Evolutionary conservation across 2,329 filamentous ascomycete genomes (phyloP), one percentile per base, ranked within the genome.

Genomic region (Cordyceps fumosorosea): DNA sequence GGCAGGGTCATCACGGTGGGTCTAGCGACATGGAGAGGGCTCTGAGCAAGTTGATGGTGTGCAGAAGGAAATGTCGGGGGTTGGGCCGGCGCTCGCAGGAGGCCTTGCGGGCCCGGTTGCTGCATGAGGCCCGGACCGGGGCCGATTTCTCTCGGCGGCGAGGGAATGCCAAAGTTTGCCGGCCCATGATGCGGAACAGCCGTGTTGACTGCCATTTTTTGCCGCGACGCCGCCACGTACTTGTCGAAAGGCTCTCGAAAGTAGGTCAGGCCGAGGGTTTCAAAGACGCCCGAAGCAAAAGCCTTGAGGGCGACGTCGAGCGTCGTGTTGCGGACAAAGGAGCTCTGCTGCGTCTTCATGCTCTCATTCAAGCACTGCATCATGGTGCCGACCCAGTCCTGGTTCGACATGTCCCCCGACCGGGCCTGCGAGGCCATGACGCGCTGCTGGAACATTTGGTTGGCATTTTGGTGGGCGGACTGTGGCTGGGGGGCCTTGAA

Each of bases 341-440:
- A 56, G 44, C 32, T 50, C 45, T 56, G 59, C 44, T 56, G 52
- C 0, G 59, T 32, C 22, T 24, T 40, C 59, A 44, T 62, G 52
- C 59, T 62, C 16, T 62, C 59, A 14, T 62, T 56, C 16, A 62
- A 14, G 34, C 59, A 62, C 18, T 62, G 34, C 59, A 56, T 55
- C 59, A 62, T 56, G 5, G 52, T 56, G 6, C 52, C 59, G 7
- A 56, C 11, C 52, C 52, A 62, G 32, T 61, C 59, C 5, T 61
- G 52, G 3, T 51, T 32, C 20, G 59, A 50, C 52, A 56, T 51
- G 52, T n/a, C 14, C 2, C 52, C 51, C 29, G 20, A 22, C 16
- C 12, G 42, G 10, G 44, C 51, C 2, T 40, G 59, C 51, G 51
- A 48, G 44, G 59, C 52, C 51, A 61, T 24, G 16, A 61, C 29